phyloP scores from a whole-genome alignment of 73 alveolate species.

The Paramecium primaurelia region DNA sequence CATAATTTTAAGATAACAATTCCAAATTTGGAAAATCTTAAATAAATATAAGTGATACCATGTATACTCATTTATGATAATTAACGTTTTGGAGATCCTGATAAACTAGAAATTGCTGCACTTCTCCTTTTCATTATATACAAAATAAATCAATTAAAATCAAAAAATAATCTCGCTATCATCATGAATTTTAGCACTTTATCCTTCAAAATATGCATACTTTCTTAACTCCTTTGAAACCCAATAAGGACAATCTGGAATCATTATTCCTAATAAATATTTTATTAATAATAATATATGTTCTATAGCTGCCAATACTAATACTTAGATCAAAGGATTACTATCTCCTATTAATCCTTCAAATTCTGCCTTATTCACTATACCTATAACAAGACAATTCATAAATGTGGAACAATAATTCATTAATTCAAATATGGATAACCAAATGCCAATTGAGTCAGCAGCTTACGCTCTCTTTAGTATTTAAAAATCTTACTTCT shows the following conservation, averaged over 20 bases:
- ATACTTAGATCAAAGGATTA: background rate
- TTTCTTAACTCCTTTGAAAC: background rate
- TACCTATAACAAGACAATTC: constrained; percentile 13
- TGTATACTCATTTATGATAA: background rate
- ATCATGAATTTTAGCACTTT: background rate
- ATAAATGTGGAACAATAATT: constrained; percentile 13
- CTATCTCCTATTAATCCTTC: background rate
- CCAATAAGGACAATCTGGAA: constrained; percentile 1
- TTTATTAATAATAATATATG: background rate
- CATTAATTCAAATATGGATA: background rate
- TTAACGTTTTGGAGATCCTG: background rate
- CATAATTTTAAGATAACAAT: background rate
- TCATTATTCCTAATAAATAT: background rate
- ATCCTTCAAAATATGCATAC: background rate
- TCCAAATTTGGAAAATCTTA: background rate
- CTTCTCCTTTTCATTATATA: background rate
- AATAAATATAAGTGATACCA: background rate
- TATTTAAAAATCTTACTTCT: background rate
- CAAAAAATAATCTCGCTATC: background rate
- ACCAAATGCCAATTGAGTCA: constrained; percentile 8
- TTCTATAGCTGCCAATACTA: background rate
- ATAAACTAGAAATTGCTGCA: background rate
- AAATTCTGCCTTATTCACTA: background rate
- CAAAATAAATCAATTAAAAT: background rate
- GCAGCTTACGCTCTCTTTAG: constrained; percentile 27